These are phyloP conservation scores for Phytophthora tentaculata DNA, from an alignment of 352 stramenopile genomes.

Conservation along the genomic window DNA sequence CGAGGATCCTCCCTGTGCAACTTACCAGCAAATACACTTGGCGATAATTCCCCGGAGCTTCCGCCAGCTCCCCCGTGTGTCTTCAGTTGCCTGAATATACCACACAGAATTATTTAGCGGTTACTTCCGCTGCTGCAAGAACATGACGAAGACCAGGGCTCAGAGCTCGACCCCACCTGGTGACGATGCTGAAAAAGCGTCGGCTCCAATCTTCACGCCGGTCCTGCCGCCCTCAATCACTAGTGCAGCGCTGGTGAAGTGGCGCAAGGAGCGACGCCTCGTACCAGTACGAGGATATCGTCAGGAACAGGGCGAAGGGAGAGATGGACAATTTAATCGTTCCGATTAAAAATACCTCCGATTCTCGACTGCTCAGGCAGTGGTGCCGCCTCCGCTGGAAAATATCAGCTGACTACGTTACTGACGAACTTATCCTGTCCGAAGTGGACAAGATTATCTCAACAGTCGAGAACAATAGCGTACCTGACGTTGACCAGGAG, in stretches of 20 bases:
- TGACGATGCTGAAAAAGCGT: background rate
- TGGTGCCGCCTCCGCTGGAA: slow-evolving; percentile 1
- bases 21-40: too few relatives aligned
- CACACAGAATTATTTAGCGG: slow-evolving; percentile 10
- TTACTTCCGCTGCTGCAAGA: background rate
- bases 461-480: background rate
- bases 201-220: background rate
- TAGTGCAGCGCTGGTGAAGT: background rate
- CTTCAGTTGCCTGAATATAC: slow-evolving; percentile 1
- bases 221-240: slow-evolving; percentile 2
- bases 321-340: background rate
- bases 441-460: slow-evolving; percentile 9
- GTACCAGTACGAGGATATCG: slow-evolving; percentile 7
- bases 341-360: slow-evolving; percentile 5
- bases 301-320: background rate
- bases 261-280: background rate
- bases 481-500: slow-evolving; percentile 4
- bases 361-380: background rate
- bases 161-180: background rate
- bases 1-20: too few relatives aligned
- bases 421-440: background rate
- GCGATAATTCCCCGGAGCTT: background rate
- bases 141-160: background rate
- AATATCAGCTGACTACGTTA: background rate
- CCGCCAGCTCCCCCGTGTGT: slow-evolving; percentile 1